Evolutionary conservation across 441 rosid genomes (phyloP).

Genomic region (Erodium texanum): DNA sequence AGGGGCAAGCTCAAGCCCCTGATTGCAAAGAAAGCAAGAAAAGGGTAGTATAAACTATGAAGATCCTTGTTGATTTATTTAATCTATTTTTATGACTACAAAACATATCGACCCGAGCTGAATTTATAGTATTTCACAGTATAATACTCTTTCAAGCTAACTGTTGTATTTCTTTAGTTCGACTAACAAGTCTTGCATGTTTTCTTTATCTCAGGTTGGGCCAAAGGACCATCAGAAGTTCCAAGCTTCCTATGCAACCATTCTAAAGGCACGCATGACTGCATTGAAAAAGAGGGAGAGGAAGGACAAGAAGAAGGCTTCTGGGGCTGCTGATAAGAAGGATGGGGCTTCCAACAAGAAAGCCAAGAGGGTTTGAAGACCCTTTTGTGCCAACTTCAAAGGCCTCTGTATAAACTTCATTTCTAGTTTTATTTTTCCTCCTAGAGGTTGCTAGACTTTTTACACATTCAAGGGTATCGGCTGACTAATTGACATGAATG

Average conservation of each 20-base stretch:
- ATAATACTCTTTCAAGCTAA: background rate
- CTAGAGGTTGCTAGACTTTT: background rate
- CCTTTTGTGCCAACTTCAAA: background rate
- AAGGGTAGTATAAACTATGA: background rate
- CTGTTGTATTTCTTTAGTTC: background rate
- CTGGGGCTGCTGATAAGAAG: constrained; percentile 43
- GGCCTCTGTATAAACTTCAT: constrained; percentile 8
- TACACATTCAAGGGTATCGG: background rate
- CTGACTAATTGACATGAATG: background rate
- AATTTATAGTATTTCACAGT: background rate
- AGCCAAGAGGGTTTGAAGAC: constrained; percentile 24
- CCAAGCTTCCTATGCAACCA: constrained; percentile 86
- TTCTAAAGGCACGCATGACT: constrained; percentile 88
- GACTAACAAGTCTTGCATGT: background rate
- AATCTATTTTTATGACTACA: too few relatives aligned
- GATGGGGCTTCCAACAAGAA: constrained; percentile 9
- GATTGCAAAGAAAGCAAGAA: background rate
- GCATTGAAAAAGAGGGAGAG: constrained; percentile 87
- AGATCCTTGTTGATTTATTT: background rate
- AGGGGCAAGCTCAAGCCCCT: background rate
- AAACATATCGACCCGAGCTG: too few relatives aligned
- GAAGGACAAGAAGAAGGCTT: constrained; percentile 71
- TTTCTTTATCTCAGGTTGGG: constrained; percentile 47
- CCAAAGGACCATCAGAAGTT: constrained; percentile 82
- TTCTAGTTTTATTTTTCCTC: background rate